Evolutionary conservation across 1,139 yeast genomes (phyloP), one percentile per base, ranked within the genome.

Genomic region (Debaryomyces psychrophilus): DNA sequence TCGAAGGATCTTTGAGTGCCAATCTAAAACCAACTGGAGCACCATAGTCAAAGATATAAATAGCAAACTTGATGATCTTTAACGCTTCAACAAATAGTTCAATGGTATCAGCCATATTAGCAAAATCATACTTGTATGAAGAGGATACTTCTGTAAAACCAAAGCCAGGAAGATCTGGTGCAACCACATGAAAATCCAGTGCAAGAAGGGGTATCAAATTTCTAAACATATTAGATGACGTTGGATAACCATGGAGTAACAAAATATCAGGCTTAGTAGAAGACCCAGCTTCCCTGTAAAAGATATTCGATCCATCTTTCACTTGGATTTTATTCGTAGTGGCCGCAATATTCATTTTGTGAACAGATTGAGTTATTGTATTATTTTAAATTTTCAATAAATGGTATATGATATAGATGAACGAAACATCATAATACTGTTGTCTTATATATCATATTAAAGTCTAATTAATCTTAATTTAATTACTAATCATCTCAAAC

Each of bases 111-210:
- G 75, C 59, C 34, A 73, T 44, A 31, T 56, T 61, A 7, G 58
- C 71, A 54, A 73, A 73, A 2, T 62, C 61, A 43, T 56, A 62
- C n/a, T 51, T 47, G 48, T 59, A 70, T 18, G 45, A 50, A 4
- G 48, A 49, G 2, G 71, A 64, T n/a, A 56, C 51, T 41, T 59
- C 59, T 3, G 79, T 73, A 39, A 56, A 62, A 1, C 79, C 79
- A 53, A 60, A 74, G 1, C 76, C 69, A 12, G 79, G 79, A 31
- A 74, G 55, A 54, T 74, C 79, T 2, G 79, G 79, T 4, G 79
- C 78, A 48, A 74, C 46, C 7, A 74, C 62, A 48, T 67, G 76
- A 51, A 61, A 73, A 27, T 62, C 51, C 6, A 66, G 54, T 4
- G 69, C 60, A 28, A 74, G 59, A 23, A 68, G 49, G 7, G 73